Base-by-base conservation (phyloP, 2,329 filamentous ascomycete genomes). In the Exophiala viscosa region DNA sequence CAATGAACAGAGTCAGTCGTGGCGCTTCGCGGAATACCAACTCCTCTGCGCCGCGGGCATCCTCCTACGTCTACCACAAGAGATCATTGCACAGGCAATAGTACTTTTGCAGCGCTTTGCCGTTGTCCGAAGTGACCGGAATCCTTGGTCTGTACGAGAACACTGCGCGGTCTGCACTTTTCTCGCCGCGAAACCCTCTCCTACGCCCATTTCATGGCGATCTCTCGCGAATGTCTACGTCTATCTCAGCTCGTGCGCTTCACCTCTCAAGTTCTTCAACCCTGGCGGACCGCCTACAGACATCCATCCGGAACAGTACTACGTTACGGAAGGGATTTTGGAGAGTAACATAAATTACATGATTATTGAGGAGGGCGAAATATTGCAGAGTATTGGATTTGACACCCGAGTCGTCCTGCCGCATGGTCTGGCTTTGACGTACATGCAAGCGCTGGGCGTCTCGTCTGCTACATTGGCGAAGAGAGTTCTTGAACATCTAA, bases 371-470 rank as follows among this genome's bases (percentile, higher is more conserved):
- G 93, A 99, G 70, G 82, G 86, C 3, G 82, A 84, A 36, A 83
- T 97, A 14, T 78, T 97, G 1, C 83, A 83, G 55, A 78, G 83
- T 0, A 76, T 96, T 0, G 84, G 85, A 11, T 97, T 96, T 69
- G 82, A 95, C 64, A 88, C 86, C 1, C 88, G 93, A 61, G 88
- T 95, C 9, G 84, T 88, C 1, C 78, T 96, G 0, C 93, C 93
- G 0, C 89, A 97, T 65, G 81, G 87, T 0, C 81, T 97, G 11
- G 88, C 88, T 53, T 81, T 97, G 52, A 96, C 91, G 5, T 99
- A 97, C 67, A 81, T 97, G 1, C 92, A 97, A 71, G 86, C 91
- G 0, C 81, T 99, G 14, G 88, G 90, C 53, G 85, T 87, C 43
- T 67, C 67, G 1, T 67, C 67, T 38, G 72, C 80, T 0, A 71